Evolutionary conservation across 768 basidiomycete genomes (phyloP), one percentile per base, ranked within the genome.

Genomic region (Amylocystis lapponica): DNA sequence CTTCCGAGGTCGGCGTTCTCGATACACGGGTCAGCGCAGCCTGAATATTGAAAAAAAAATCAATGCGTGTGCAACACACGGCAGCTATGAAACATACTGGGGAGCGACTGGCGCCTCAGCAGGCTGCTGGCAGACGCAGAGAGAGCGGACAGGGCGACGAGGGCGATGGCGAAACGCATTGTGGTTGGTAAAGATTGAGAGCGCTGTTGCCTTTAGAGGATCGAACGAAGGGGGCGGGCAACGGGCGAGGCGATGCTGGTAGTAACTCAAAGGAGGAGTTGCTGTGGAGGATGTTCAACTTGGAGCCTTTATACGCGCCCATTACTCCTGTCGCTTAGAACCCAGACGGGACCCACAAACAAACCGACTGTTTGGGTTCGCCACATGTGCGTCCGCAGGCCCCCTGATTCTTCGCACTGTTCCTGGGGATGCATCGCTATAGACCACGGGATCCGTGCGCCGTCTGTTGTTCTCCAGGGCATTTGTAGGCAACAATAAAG

Each of bases 91-190:
- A 4, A 51, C 43, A 22, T 19, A 47, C 47, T 46, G 20, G 41
- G 43, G 36, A 43, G 35, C 19, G 8, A 27, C 17, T 43, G 31
- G 46, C 46, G 51, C 31, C 29, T 31, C 45, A 51, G 29, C 36
- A 43, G 27, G 34, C 12, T 33, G 39, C 48, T 45, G 40, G 55
- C 49, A 26, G 43, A 41, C 20, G 58, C 49, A 36, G 49, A 56
- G 26, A 54, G 51, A 52, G 67, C 66, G 55, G 66, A 61, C 50
- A 66, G 55, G 46, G 67, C 59, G 58, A 73, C 60, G 57, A 66
- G 50, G 46, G 64, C 57, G 50, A 69, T 30, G 47, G 72, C 62
- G 68, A 75, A 74, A 60, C 72, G 79, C 82, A 83, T 83, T 41
- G 37, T 71, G 51, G 13, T n/a, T n/a, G n/a, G n/a, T n/a, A n/a